A percentile compares a stretch with the other conserved stretches of the same genome.
phyloP scores from a whole-genome alignment of 768 basidiomycete species.

The Rhizopogon vinicolor region DNA sequence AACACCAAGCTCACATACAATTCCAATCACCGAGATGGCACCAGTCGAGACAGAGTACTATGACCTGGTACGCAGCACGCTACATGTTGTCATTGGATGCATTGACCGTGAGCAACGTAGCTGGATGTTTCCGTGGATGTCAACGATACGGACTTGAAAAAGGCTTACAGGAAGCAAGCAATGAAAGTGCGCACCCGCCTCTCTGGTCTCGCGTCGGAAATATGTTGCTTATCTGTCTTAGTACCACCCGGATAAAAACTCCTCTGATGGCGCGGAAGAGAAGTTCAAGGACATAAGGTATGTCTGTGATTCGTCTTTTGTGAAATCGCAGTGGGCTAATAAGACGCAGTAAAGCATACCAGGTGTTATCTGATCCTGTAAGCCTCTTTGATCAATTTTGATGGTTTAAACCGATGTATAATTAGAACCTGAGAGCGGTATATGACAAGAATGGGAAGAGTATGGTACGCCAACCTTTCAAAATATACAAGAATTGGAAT shows the following conservation, averaged over 20 bases:
- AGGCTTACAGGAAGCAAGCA: slow-evolving; percentile 90
- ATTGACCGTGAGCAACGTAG: slow-evolving; percentile 30
- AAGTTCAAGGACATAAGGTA: slow-evolving; percentile 97
- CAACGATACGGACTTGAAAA: slow-evolving; percentile 82
- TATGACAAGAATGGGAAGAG: slow-evolving; percentile 96
- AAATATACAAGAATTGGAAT: slow-evolving; percentile 3
- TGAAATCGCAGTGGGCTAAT: slow-evolving; percentile 6
- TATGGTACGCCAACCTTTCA: slow-evolving; percentile 48
- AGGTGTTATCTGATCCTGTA: slow-evolving; percentile 83
- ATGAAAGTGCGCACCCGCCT: slow-evolving; percentile 67
- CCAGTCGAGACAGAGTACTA: slow-evolving; percentile 91
- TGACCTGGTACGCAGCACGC: slow-evolving; percentile 55
- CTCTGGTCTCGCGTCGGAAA: neutral
- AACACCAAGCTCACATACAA: neutral
- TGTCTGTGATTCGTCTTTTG: slow-evolving; percentile 9
- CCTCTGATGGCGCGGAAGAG: slow-evolving; percentile 87
- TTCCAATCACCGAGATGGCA: slow-evolving; percentile 45
- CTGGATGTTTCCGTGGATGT: slow-evolving; percentile 69
- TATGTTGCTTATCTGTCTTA: slow-evolving; percentile 22
- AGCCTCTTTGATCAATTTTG: slow-evolving; percentile 21
- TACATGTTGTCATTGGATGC: neutral
- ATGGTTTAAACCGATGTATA: neutral
- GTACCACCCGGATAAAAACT: slow-evolving; percentile 97
- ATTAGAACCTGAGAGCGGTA: slow-evolving; percentile 73
- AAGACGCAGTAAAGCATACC: slow-evolving; percentile 83